Evolutionary conservation across 805 yeast genomes (phyloP), one percentile per base, ranked within the genome.

Genomic region (Sugiyamaella mastotermitis): DNA sequence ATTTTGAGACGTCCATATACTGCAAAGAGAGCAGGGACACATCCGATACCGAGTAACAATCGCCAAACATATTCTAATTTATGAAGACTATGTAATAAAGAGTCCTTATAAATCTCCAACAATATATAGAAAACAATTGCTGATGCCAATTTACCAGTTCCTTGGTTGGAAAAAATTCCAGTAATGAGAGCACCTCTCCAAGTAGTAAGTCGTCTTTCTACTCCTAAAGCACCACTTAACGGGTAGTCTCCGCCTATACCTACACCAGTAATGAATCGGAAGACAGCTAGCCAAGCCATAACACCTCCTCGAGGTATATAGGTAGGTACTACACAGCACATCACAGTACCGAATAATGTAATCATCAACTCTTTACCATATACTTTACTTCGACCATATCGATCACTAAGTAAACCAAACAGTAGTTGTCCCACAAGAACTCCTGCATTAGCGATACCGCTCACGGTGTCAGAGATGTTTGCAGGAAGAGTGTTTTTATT

Each of bases 111-210:
- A 11, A 29, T 29, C 32, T 29, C 20, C 14, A 29, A 8, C 17
- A 29, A 8, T 10, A 29, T 20, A 29, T 29, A 29, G 17, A 29
- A 29, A n/a, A 86, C 83, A 49, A 86, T 69, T 76, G 95, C 95
- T 44, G 86, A 95, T 14, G 78, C 57, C 45, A 87, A 74, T 68
- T 86, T 95, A 61, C 96, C 96, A 76, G 88, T 74, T 64, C 95
- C 96, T 68, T 86, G 96, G 69, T 85, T 85, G 42, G 96, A 92
- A 61, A 86, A 86, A 41, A 86, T 95, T 20, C 95, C 94, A 58
- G 84, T 87, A 95, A 86, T 86, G 53, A 85, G 85, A 49, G 95
- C 95, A 74, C 96, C 96, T 78, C 96, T 83, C 94, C 95, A 86
- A 43, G 95, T 84, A 19, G 95, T 74, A 56, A 86, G 86, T 15